phyloP scores from a whole-genome alignment of 1,284 basidiomycete genomes.

The Cutaneotrichosporon cavernicola region DNA sequence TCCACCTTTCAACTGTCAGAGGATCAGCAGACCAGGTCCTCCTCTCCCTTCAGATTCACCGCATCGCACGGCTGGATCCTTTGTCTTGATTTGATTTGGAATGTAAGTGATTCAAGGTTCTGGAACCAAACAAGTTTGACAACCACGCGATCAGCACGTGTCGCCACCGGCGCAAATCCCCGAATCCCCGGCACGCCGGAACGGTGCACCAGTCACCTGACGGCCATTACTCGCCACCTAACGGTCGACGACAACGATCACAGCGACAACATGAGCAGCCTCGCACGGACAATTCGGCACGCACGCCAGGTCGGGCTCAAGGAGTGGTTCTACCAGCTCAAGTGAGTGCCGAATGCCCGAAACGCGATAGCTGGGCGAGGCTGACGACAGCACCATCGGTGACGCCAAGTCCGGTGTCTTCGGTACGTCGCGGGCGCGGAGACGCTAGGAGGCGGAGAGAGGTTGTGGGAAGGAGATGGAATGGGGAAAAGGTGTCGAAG shows the following conservation, averaged over 20 bases:
- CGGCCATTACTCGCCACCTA: not conserved
- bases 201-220: not conserved
- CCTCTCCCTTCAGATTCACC: not conserved
- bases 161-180: conserved; percentile 3
- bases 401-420: conserved; percentile 81
- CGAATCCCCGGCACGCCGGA: not conserved
- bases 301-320: conserved; percentile 70
- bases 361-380: not conserved
- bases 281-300: conserved; percentile 71
- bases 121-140: not conserved
- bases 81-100: not conserved
- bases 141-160: not conserved
- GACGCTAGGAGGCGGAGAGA: not conserved
- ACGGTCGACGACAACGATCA: not conserved
- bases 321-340: conserved; percentile 74
- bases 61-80: not conserved
- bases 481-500: not conserved
- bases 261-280: conserved; percentile 61
- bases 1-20: too few relatives aligned
- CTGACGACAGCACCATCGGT: conserved; percentile 73
- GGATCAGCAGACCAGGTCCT: too few relatives aligned
- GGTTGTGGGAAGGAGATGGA: not conserved
- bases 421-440: conserved; percentile 28
- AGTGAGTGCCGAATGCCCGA: conserved; percentile 41
- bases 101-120: not conserved